These are phyloP conservation scores for Chytriomyces sp. DNA, from an alignment of 192 early-diverging fungal species.

Conservation along the genomic window DNA sequence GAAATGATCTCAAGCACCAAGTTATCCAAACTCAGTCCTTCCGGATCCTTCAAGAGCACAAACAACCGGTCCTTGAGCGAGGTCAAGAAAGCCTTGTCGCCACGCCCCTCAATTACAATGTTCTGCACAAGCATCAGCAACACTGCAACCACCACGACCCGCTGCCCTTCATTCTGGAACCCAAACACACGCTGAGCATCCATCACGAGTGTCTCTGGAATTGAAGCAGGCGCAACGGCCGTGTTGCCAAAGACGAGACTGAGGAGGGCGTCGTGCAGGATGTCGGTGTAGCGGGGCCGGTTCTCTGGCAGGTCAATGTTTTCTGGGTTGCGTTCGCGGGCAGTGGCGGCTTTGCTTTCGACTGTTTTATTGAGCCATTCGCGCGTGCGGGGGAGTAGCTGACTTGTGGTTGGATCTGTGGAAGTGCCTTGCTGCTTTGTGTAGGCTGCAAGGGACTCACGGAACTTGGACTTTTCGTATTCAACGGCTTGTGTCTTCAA, in stretches of 20 bases:
- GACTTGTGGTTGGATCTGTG: constrained; percentile 12
- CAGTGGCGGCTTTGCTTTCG: constrained; percentile 27
- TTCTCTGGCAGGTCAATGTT: constrained; percentile 42
- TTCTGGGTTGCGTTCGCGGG: constrained; percentile 59
- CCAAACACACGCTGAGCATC: constrained; percentile 66
- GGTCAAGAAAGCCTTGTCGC: constrained; percentile 26
- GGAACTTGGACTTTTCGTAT: constrained; percentile 76
- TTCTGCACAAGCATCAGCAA: constrained; percentile 75
- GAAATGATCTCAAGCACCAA: constrained; percentile 33
- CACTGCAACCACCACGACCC: constrained; percentile 64
- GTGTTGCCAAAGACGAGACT: constrained; percentile 52
- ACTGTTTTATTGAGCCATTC: constrained; percentile 65
- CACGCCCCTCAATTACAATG: constrained; percentile 45
- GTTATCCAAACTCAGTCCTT: constrained; percentile 37
- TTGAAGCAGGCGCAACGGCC: constrained; percentile 30
- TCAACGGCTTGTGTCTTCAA: constrained; percentile 70
- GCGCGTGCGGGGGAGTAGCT: constrained; percentile 57
- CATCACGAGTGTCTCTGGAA: constrained; percentile 72
- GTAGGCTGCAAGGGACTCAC: constrained; percentile 41
- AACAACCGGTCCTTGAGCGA: constrained; percentile 41
- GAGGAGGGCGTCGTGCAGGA: constrained; percentile 57
- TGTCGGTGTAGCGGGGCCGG: constrained; percentile 50
- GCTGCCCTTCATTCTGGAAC: constrained; percentile 75
- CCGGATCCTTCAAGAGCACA: constrained; percentile 29
- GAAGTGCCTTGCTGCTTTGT: too few species aligned